Evolutionary conservation across 805 yeast species (phyloP).

Genomic region (Yarrowia deformans): DNA sequence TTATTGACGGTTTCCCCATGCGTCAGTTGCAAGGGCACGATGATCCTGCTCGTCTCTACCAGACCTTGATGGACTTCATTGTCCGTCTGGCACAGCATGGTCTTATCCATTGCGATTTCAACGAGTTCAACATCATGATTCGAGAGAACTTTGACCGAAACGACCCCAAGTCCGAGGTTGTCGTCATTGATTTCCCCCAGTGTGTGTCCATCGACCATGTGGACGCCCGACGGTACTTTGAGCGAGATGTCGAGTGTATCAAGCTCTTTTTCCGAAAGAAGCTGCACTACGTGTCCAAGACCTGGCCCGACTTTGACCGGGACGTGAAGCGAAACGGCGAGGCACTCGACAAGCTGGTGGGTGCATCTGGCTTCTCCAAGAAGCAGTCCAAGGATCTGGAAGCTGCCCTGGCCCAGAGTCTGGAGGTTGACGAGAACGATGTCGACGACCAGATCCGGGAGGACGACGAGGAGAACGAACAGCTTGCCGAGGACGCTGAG

Average conservation of each 20-base stretch:
- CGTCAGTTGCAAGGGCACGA: conserved; percentile 75
- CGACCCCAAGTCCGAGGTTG: conserved; percentile 68
- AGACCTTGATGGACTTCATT: conserved; percentile 84
- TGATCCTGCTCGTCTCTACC: conserved; percentile 74
- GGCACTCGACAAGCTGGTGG: conserved; percentile 81
- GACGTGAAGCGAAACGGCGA: conserved; percentile 70
- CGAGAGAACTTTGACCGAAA: conserved; percentile 55
- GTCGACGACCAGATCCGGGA: conserved; percentile 50
- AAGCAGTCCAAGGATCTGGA: conserved; percentile 73
- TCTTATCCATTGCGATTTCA: conserved; percentile 94
- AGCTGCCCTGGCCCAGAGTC: conserved; percentile 64
- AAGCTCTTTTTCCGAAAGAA: conserved; percentile 80
- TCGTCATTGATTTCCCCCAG: conserved; percentile 98
- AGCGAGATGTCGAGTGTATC: conserved; percentile 92
- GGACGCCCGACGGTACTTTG: conserved; percentile 87
- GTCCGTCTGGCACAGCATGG: conserved; percentile 87
- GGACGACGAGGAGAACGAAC: conserved; percentile 52
- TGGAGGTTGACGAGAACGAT: conserved; percentile 55
- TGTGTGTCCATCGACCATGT: conserved; percentile 91
- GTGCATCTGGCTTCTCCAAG: conserved; percentile 85
- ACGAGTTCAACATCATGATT: conserved; percentile 93
- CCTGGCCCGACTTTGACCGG: conserved; percentile 80
- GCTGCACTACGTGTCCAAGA: conserved; percentile 77
- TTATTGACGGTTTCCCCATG: conserved; percentile 90
- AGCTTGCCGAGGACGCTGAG: conserved; percentile 46